These are phyloP conservation scores for Talaromyces sp. DNA, from an alignment of 2,329 filamentous ascomycete species.

Conservation along the genomic window DNA sequence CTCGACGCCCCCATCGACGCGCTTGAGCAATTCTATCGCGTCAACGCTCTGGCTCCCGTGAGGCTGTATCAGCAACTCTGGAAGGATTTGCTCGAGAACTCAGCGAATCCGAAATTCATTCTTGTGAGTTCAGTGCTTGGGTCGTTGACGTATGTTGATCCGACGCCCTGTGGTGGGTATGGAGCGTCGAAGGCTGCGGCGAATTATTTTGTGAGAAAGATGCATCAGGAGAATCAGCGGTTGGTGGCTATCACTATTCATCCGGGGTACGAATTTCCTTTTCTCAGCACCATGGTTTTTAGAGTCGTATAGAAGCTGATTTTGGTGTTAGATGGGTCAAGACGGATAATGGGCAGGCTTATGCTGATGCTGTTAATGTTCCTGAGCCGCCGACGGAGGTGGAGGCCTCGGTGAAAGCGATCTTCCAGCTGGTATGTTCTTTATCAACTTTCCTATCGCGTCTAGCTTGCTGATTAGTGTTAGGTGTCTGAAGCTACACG, in stretches of 20 bases:
- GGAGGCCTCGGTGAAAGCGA: conserved; percentile 10
- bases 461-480: not conserved
- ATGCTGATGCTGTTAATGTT: conserved; percentile 13
- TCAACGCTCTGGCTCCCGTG: conserved; percentile 12
- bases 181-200: conserved; percentile 11
- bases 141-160: not conserved
- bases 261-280: conserved; percentile 7
- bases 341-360: conserved; percentile 16
- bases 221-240: conserved; percentile 12
- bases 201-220: conserved; percentile 16
- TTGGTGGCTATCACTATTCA: conserved; percentile 11
- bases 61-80: conserved; percentile 16
- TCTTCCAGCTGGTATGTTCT: conserved; percentile 3
- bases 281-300: no score
- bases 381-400: conserved; percentile 8
- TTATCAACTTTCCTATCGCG: not conserved
- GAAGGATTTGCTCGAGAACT: conserved; percentile 3
- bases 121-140: conserved; percentile 4
- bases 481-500: conserved; percentile 9
- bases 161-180: conserved; percentile 13
- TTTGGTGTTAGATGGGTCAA: conserved; percentile 12
- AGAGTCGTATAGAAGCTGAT: not conserved
- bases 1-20: conserved; percentile 9
- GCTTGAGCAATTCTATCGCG: conserved; percentile 2
- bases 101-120: conserved; percentile 7